Evolutionary conservation across 2,329 filamentous ascomycete species (phyloP).

Genomic region (Exophiala sp.): DNA sequence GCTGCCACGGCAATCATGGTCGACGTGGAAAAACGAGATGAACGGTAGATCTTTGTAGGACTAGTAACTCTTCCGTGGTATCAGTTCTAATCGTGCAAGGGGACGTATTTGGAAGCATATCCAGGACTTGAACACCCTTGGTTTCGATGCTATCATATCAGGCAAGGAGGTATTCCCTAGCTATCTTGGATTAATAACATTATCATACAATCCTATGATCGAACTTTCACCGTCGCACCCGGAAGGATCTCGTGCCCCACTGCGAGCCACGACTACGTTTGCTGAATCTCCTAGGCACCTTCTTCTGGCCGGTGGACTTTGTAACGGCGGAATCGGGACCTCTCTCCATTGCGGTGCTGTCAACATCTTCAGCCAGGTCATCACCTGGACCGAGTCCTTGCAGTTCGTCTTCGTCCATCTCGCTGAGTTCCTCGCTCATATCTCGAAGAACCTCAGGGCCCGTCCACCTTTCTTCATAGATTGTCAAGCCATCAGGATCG

Average conservation of each 20-base stretch:
- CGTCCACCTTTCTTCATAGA: slow-evolving; percentile 70
- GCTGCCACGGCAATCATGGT: too few species aligned
- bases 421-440: slow-evolving; percentile 83
- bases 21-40: too few species aligned
- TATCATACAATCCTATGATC: slow-evolving; percentile 7
- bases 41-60: too few species aligned
- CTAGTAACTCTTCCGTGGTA: too few species aligned
- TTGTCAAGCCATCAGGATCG: slow-evolving; percentile 73
- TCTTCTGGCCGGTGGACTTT: slow-evolving; percentile 13
- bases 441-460: slow-evolving; percentile 67
- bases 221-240: slow-evolving; percentile 11
- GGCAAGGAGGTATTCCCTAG: neutral
- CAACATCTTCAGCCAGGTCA: slow-evolving; percentile 5
- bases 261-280: slow-evolving; percentile 11
- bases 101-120: too few species aligned
- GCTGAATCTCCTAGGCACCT: slow-evolving; percentile 1
- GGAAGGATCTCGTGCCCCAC: slow-evolving; percentile 20
- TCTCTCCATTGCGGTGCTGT: neutral
- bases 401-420: slow-evolving; percentile 87
- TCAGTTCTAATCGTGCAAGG: too few species aligned
- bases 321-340: neutral
- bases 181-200: neutral
- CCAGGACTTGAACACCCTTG: too few species aligned
- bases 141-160: too few species aligned
- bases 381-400: slow-evolving; percentile 63